Evolutionary conservation across 768 basidiomycete species (phyloP).

Genomic region (Porphyrellus cyaneotinctus): DNA sequence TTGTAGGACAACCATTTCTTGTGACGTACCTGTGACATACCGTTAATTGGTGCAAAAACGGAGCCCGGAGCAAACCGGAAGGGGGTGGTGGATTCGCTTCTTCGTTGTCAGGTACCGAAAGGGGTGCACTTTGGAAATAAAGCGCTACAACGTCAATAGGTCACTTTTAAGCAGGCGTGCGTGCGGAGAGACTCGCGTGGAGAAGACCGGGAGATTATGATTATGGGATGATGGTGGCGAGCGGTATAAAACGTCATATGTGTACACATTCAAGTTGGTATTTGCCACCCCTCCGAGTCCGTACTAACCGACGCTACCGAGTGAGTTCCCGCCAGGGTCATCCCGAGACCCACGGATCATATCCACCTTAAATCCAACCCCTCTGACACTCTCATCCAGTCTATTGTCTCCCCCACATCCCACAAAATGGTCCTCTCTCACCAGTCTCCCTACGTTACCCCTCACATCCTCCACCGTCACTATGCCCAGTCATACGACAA

Average conservation of each 20-base stretch:
- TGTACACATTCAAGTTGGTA: too few species aligned
- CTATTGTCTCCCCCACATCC: not conserved
- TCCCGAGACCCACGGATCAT: conserved; percentile 29
- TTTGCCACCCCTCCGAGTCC: conserved; percentile 2
- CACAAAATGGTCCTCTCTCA: conserved; percentile 62
- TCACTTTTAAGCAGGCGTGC: not conserved
- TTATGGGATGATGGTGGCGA: conserved; percentile 31
- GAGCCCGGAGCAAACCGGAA: conserved; percentile 22
- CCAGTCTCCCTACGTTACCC: conserved; percentile 82
- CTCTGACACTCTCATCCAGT: not conserved
- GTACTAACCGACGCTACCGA: conserved; percentile 5
- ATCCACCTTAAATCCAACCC: conserved; percentile 5
- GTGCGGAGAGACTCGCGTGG: conserved; percentile 22
- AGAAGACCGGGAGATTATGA: conserved; percentile 30
- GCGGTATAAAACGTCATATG: conserved; percentile 29
- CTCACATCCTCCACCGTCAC: conserved; percentile 83
- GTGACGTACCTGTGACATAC: conserved; percentile 1
- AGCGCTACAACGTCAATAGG: not conserved
- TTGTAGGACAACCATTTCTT: not conserved
- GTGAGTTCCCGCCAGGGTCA: conserved; percentile 17
- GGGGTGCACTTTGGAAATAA: not conserved
- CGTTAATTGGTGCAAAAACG: not conserved
- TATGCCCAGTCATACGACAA: conserved; percentile 74
- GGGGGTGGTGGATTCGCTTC: not conserved
- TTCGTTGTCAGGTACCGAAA: not conserved